Evolutionary conservation across 306 rosid species (phyloP), one percentile per base, ranked within the genome.

Genomic region (Oemleria cerasiformis): DNA sequence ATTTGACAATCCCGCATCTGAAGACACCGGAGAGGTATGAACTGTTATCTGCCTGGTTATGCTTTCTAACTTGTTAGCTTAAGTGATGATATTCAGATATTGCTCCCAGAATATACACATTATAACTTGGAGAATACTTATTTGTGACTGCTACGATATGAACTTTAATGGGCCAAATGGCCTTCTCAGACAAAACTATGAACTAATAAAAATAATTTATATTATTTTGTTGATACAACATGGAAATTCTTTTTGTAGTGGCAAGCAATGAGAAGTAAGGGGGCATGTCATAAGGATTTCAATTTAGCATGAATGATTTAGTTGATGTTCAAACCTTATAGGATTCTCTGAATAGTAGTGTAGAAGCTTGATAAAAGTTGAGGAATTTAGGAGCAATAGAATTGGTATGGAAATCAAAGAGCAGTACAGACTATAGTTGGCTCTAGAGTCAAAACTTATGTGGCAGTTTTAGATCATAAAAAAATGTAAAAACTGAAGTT

Each of bases 11-110:
- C 85, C 96, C 91, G 5, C 90, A 90, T 80, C 67, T 89, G 78
- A 94, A 88, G 86, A 89, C 94, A 36, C 91, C 96, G 3, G 94
- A 91, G 78, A 89, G 98, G 98, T 94, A 87, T 65, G 82, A 15
- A 68, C 23, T 71, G 15, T 79, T 21, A 10, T 79, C 72, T 55
- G 50, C 44, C 68, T 68, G 45, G 65, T 56, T 54, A 48, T 50
- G 43, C 20, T 50, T 36, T 64, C 47, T 48, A 7, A 21, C 67
- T 44, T 40, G 72, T 43, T 8, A 57, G 55, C 5, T n/a, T 40
- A 48, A 38, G 25, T 62, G 74, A n/a, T n/a, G 2, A 45, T 8
- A 30, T 30, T 30, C 36, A 30, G 36, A 30, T 30, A 6, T 54
- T 41, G 23, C 47, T 50, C 17, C 6, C 9, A 0, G 9, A 5